Conservation (phyloP, 345 rosid species). For the Lenwebbia sp. region DNA sequence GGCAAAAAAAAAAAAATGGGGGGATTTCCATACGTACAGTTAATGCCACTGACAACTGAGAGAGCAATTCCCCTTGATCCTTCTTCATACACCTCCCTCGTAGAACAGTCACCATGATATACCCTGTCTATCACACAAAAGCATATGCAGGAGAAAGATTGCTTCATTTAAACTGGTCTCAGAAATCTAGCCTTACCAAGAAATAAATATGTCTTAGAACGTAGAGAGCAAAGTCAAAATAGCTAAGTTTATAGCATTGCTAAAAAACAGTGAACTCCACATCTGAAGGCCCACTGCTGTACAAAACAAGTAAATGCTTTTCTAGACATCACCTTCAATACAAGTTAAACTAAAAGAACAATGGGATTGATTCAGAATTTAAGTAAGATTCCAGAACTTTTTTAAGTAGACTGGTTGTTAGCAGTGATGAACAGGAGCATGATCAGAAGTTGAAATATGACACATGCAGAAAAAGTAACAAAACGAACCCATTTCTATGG, state of each 20-base stretch:
- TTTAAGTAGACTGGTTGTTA: background rate
- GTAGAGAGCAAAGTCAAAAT: background rate
- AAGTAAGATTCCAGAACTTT: background rate
- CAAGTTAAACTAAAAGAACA: background rate
- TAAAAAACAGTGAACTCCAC: background rate
- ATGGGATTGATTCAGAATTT: background rate
- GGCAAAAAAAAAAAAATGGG: background rate
- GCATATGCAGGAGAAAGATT: background rate
- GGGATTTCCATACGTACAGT: slow-evolving; percentile 43
- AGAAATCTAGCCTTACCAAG: background rate
- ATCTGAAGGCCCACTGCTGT: background rate
- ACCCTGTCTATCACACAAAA: slow-evolving; percentile 61
- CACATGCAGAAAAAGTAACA: background rate
- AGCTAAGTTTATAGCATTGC: background rate
- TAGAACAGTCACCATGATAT: slow-evolving; percentile 73
- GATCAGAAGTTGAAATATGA: background rate
- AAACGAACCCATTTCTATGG: background rate
- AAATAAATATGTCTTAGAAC: background rate
- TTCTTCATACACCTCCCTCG: slow-evolving; percentile 72
- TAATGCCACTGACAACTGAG: slow-evolving; percentile 80
- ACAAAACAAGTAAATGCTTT: background rate
- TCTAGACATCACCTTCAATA: background rate
- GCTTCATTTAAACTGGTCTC: background rate
- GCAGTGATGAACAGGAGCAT: background rate
- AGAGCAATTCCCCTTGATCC: slow-evolving; percentile 85